These are phyloP conservation scores for Tremellales sp. DNA, from an alignment of 1,284 basidiomycete genomes.

Conservation along the genomic window DNA sequence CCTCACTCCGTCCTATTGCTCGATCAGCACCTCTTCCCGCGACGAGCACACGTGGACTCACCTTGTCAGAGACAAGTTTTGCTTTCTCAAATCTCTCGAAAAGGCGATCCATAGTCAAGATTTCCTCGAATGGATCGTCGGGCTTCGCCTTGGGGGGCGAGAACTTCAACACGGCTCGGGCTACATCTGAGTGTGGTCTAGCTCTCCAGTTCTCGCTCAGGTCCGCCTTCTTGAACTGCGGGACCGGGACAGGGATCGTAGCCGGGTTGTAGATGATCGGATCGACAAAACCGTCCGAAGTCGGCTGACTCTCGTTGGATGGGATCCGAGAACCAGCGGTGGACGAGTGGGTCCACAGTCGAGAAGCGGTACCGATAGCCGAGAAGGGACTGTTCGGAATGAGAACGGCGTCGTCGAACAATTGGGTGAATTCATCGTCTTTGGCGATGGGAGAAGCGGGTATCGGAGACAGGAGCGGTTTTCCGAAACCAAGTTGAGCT, in stretches of 20 bases:
- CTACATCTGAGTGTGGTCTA: slow-evolving; percentile 6
- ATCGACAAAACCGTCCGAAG: background rate
- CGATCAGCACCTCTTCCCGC: no score
- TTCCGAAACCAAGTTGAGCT: slow-evolving; percentile 14
- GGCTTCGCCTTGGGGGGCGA: background rate
- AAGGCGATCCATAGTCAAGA: slow-evolving; percentile 40
- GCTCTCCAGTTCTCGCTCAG: slow-evolving; percentile 38
- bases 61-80: background rate
- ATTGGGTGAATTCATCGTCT: background rate
- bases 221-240: slow-evolving; percentile 35
- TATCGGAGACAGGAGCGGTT: slow-evolving; percentile 1
- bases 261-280: slow-evolving; percentile 10
- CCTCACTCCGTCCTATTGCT: no score
- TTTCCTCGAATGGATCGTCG: background rate
- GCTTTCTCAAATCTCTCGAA: slow-evolving; percentile 32
- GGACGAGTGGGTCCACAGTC: background rate
- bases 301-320: background rate
- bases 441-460: background rate
- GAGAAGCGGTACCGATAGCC: background rate
- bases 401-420: background rate
- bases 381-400: background rate
- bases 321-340: slow-evolving; percentile 1
- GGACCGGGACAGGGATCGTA: slow-evolving; percentile 3
- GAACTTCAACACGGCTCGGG: background rate
- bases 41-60: no score